Base-by-base conservation (phyloP, 2,329 filamentous ascomycete genomes). In the Ophiosphaerella herpotricha region DNA sequence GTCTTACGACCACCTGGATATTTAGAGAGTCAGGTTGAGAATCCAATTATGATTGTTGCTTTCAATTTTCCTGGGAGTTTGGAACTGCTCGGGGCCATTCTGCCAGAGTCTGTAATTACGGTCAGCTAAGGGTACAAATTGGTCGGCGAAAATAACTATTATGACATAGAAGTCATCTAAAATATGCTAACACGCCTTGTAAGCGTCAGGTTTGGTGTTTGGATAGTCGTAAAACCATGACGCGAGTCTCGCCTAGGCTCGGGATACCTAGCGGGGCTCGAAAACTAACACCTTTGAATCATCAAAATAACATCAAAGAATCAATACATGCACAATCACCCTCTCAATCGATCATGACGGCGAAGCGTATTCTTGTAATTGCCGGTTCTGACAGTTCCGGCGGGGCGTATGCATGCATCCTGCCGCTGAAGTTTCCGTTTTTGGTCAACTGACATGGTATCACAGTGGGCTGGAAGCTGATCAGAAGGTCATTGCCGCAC, bases 331-430 rank as follows among this genome's bases (percentile, higher is more conserved):
- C 12, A 31, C 29, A 13, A 37, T 14, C 29, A 12, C 11, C 7
- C 18, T 38, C 37, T 33, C 14, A 24, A 43, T 43, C 34, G 14
- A 35, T 35, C 43, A 74, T 74, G 72, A 41, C 56, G 42, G 13
- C 44, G 42, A 78, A 73, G 60, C 78, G 86, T 51, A 85, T 96
- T 39, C 78, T 96, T 48, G 84, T 94, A 14, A 89, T 96, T 64
- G 91, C 91, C 42, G 91, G 91, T 55, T 95, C 91, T 23, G 91
- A 96, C 75, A 90, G 89, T 75, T 96, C 91, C 24, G 91, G 91
- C 66, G 91, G 91, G 77, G 91, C 91, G 89, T 89, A 79, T 77
- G 86, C 45, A 46, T 50, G 7, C 52, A 52, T 43, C 46, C 51
- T 47, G 24, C 51, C 46, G 29, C 39, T 56, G 51, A 40, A 63